Evolutionary conservation across 129 eudicot genomes (phyloP), one percentile per base, ranked within the genome.

Genomic region (Escallonia herrerae): DNA sequence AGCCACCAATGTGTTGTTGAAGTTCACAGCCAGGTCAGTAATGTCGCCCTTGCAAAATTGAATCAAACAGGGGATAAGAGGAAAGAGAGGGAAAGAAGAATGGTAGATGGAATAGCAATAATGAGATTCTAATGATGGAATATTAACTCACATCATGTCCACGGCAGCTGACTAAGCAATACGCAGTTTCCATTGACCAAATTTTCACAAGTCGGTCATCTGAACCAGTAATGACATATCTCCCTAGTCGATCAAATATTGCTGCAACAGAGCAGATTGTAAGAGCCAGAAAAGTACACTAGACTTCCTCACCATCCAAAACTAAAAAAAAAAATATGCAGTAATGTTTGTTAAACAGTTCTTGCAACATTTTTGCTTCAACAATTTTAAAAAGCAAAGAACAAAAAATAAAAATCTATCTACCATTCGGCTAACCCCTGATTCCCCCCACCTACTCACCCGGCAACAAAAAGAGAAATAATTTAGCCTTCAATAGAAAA

Each of bases 121-220:
- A 8, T 53, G 58, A 6, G 6, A 51, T 6, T 3, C 33, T 3
- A 58, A 22, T 67, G 37, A 64, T 15, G 43, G 40, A 58, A 42
- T 37, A 65, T 68, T 39, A 66, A 82, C 93, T 84, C 82, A 94
- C 99, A 70, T 94, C 97, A 42, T 94, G 99, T 43, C 99, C 99
- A 37, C 99, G 99, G 68, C 99, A 94, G 84, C 99, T 94, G 68
- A 94, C 90, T 80, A 94, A 78, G 79, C 95, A 86, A 78, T 81
- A 84, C 41, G 97, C 97, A 50, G 99, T 94, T 80, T 94, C 99
- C 97, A 89, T 89, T 56, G 99, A 94, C 99, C 99, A 94, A 56
- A 94, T 84, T 69, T 94, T 94, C 9, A 94, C 99, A 70, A 94
- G 97, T 11, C 97, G 95, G 58, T 94, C 99, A 80, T 94, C 99